Base-by-base conservation (phyloP, 768 basidiomycete genomes). In the Leucosporidium yakuticum region DNA sequence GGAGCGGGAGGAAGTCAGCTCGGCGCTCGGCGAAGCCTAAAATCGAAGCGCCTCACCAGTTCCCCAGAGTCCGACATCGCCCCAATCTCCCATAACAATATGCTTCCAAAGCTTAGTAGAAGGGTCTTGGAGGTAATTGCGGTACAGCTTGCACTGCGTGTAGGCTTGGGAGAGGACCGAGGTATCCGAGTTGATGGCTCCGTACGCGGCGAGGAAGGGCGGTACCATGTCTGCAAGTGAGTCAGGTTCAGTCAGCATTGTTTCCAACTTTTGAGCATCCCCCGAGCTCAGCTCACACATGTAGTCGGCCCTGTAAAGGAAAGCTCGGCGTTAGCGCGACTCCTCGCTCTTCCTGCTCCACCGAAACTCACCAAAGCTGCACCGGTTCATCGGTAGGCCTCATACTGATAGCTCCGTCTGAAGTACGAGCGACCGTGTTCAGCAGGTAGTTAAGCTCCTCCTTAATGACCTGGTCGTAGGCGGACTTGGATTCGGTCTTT, bases 321-420 rank as follows among this genome's bases (percentile, higher is more conserved):
- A 48, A 44, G 25, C 8, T 50, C 39, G 39, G 39, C 39, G 29
- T 62, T 25, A 50, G 29, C 60, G 4, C 36, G 9, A 61, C n/a
- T 19, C n/a, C 20, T 17, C 60, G 36, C 50, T 34, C 53, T 60
- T 4, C 31, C 48, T 62, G 84, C 84, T 88, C 89, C 91, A 17
- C 9, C 50, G 3, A 90, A 81, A 76, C 91, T 88, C 6, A 90
- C 80, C 78, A 88, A 78, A 20, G 83, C 81, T 49, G 81, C 79
- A 62, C 73, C 0, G 63, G 19, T 53, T 66, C 68, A 5, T 54
- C 34, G 0, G 65, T 4, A 8, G 67, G 69, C 0, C 89, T 83
- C 76, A 94, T 91, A 14, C 88, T 90, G 31, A 94, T 85, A 0
- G 92, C 91, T 1, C 91, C 91, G 69, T 90, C 87, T 3, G 70